Conservation (phyloP, 768 basidiomycete species). For the Amanita phalloides region DNA sequence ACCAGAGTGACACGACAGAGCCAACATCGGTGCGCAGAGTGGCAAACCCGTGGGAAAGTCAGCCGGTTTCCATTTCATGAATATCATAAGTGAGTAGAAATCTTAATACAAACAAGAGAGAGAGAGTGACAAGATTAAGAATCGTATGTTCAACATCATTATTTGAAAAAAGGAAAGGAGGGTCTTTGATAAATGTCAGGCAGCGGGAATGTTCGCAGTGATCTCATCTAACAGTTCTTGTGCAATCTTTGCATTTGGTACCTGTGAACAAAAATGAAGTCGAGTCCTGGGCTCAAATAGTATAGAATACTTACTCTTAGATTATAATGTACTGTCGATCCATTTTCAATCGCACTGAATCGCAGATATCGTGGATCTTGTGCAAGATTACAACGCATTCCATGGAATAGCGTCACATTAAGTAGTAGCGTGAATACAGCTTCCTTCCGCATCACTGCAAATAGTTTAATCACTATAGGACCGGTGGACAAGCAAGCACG, state of each 20-base stretch:
- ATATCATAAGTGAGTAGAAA: not conserved
- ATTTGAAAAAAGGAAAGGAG: not conserved
- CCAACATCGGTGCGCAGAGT: not conserved
- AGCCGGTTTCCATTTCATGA: not conserved
- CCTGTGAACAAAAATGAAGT: slow-evolving; percentile 23
- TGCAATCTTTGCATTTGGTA: slow-evolving; percentile 61
- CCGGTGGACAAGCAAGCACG: slow-evolving; percentile 10
- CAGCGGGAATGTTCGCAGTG: slow-evolving; percentile 34
- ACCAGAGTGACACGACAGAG: not conserved
- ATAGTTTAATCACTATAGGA: not conserved
- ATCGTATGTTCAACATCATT: not conserved
- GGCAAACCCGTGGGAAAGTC: slow-evolving; percentile 11
- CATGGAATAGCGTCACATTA: slow-evolving; percentile 67
- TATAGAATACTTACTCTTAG: slow-evolving; percentile 41
- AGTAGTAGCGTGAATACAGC: slow-evolving; percentile 67
- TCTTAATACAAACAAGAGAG: not conserved
- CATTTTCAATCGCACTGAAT: slow-evolving; percentile 61
- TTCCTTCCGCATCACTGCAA: slow-evolving; percentile 76
- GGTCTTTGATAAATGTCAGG: slow-evolving; percentile 10
- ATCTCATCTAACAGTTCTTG: slow-evolving; percentile 55
- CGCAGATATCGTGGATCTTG: slow-evolving; percentile 75
- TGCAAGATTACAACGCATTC: slow-evolving; percentile 63
- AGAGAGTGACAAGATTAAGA: slow-evolving; percentile 1
- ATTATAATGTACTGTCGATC: slow-evolving; percentile 59
- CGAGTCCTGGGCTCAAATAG: slow-evolving; percentile 1